Evolutionary conservation across 768 basidiomycete genomes (phyloP).

Genomic region (Amanita molliuscula): DNA sequence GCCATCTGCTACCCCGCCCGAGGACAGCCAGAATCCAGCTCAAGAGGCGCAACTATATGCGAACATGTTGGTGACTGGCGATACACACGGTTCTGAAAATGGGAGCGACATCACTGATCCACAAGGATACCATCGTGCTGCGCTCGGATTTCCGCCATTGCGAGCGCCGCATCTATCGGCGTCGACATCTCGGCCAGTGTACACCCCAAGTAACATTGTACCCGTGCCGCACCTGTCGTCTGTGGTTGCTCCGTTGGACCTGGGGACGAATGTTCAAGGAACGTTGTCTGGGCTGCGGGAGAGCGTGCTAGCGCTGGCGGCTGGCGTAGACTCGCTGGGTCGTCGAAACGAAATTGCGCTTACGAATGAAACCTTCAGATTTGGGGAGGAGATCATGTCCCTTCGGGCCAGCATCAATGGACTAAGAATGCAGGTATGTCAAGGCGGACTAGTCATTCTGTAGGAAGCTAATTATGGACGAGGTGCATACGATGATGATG

Average conservation of each 20-base stretch:
- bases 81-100: background rate
- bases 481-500: constrained; percentile 70
- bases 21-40: background rate
- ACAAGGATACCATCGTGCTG: background rate
- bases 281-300: constrained; percentile 47
- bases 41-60: background rate
- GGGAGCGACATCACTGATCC: background rate
- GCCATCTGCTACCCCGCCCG: background rate
- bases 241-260: constrained; percentile 49
- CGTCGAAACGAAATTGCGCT: constrained; percentile 56
- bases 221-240: constrained; percentile 17
- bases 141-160: constrained; percentile 4
- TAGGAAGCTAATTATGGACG: constrained; percentile 10
- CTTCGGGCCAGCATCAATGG: constrained; percentile 64
- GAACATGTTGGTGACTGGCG: background rate
- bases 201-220: constrained; percentile 10
- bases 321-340: constrained; percentile 49
- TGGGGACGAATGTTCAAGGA: constrained; percentile 54
- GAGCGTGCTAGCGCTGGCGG: constrained; percentile 48
- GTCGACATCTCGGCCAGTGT: background rate
- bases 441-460: constrained; percentile 1
- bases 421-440: constrained; percentile 64
- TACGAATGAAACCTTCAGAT: constrained; percentile 58
- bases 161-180: background rate
- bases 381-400: constrained; percentile 66